A percentile compares a stretch with the other conserved stretches of the same genome.
Conservation (phyloP, 805 yeast genomes). For the Candida piceae region DNA sequence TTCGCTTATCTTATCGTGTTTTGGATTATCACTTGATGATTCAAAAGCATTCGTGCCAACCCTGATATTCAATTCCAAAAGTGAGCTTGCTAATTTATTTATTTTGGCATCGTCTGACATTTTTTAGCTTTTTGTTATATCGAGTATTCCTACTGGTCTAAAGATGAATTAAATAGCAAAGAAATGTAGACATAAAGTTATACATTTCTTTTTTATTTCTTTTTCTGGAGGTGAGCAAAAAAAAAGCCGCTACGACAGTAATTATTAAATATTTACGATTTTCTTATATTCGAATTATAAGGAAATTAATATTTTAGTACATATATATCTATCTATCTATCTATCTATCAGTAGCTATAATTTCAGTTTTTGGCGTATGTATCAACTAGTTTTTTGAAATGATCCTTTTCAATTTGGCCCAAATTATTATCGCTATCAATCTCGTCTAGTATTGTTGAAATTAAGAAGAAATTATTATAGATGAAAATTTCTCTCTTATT, state of each 20-base stretch:
- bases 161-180: no score
- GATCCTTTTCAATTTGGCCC: slow-evolving; percentile 14
- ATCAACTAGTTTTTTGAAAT: slow-evolving; percentile 17
- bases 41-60: slow-evolving; percentile 6
- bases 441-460: slow-evolving; percentile 47
- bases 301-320: no score
- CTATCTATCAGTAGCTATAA: no score
- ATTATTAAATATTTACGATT: no score
- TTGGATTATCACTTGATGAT: no score
- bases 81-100: slow-evolving; percentile 11
- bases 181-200: no score
- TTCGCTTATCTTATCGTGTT: slow-evolving; percentile 1
- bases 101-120: slow-evolving; percentile 5
- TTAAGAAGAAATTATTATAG: slow-evolving; percentile 63
- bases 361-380: slow-evolving; percentile 18
- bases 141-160: no score
- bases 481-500: slow-evolving; percentile 64
- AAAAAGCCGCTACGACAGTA: no score
- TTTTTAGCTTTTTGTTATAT: neutral
- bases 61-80: slow-evolving; percentile 15
- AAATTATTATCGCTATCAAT: slow-evolving; percentile 30
- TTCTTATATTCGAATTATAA: no score
- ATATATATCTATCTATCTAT: no score
- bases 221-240: no score
- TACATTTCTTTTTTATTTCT: no score